Conservation (phyloP, 1,139 yeast genomes). For the Fermentozyma sake region DNA sequence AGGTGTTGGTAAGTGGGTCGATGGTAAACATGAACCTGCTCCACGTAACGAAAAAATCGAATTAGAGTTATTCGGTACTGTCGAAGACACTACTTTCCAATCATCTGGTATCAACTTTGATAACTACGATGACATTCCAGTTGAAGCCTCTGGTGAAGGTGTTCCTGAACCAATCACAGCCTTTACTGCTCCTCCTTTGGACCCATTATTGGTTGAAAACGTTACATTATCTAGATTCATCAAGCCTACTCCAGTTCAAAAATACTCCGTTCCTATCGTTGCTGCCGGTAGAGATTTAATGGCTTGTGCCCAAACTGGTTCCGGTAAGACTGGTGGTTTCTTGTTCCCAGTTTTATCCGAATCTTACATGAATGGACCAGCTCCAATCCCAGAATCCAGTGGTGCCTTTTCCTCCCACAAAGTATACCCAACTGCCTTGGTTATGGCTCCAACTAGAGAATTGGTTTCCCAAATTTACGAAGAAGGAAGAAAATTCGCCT, state of each 20-base stretch:
- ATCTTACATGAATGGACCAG: constrained; percentile 87
- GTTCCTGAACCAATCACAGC: constrained; percentile 91
- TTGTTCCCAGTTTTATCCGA: constrained; percentile 95
- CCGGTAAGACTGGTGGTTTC: constrained; percentile 99
- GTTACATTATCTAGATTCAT: constrained; percentile 84
- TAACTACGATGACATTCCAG: constrained; percentile 97
- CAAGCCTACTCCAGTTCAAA: constrained; percentile 97
- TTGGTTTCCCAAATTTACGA: constrained; percentile 94
- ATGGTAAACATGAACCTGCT: constrained; percentile 88
- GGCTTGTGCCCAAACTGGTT: constrained; percentile 99
- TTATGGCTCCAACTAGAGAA: constrained; percentile 98
- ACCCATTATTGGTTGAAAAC: constrained; percentile 79
- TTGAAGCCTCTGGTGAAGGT: constrained; percentile 92
- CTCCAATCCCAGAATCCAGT: constrained; percentile 50
- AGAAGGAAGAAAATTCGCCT: constrained; percentile 92
- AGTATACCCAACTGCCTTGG: constrained; percentile 91
- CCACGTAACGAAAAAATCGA: constrained; percentile 68
- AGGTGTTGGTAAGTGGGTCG: constrained; percentile 71
- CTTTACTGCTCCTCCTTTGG: constrained; percentile 92
- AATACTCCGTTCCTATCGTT: constrained; percentile 96
- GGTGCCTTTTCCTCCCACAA: constrained; percentile 65
- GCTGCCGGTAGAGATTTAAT: constrained; percentile 94
- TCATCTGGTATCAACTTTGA: constrained; percentile 98
- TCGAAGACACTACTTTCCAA: constrained; percentile 79
- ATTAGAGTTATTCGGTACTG: constrained; percentile 78